Evolutionary conservation across 1,284 basidiomycete species (phyloP), one percentile per base, ranked within the genome.

Genomic region (Hymenochaete sp.): DNA sequence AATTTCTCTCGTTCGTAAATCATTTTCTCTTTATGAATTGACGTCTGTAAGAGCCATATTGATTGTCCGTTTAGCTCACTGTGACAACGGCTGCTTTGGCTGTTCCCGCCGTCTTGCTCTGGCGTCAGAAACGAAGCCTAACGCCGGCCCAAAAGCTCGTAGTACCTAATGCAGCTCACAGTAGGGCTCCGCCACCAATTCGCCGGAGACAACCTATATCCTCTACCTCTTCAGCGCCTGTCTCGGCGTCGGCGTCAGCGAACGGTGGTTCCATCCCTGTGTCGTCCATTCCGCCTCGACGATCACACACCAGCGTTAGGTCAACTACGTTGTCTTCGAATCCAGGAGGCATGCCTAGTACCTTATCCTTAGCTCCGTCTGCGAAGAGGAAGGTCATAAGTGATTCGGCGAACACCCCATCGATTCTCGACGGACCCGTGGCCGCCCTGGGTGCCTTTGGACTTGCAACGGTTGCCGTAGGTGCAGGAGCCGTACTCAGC

Each of bases 381-480:
- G 19, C 18, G 8, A 38, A 22, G 2, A 3, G 5, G 19, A 38
- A 6, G 26, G 7, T 24, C n/a, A n/a, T 38, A 9, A 36, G 33
- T 3, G 10, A 10, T 21, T 24, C 8, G 19, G 16, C 24, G 7
- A 28, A 11, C n/a, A 8, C 38, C 28, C 22, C 27, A 6, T 37
- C 38, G 21, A 14, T 48, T 11, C 26, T 41, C 22, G 47, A 49
- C 19, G 39, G 44, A 4, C 49, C 49, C 8, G 19, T 51, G 4
- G 13, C 43, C 9, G 38, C 49, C 11, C 21, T 47, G 6, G 49
- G 49, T 21, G 49, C 49, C 3, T 28, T 51, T n/a, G 49, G 49
- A 24, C n/a, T 51, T 26, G 49, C 49, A 9, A 51, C 49, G 9
- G 45, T n/a, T 3, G 16, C 38, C 7, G 49, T 51, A 9, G 49